Evolutionary conservation across 2,329 filamentous ascomycete genomes (phyloP), one percentile per base, ranked within the genome.

Genomic region (Aspergillus pseudotamarii): DNA sequence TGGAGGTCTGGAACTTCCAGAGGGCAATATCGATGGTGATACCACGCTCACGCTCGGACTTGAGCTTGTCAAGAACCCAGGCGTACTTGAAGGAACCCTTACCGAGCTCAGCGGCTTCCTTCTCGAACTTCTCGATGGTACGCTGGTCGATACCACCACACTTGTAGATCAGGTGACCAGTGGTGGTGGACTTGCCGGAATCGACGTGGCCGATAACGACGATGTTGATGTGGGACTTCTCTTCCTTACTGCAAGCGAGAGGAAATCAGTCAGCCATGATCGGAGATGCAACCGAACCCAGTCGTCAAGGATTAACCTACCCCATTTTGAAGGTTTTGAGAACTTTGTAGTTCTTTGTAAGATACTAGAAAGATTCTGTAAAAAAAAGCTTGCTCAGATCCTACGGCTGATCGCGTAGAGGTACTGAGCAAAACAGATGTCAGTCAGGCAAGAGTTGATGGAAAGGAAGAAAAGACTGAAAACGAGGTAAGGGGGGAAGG

Each of bases 51-150:
- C 95, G 95, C 92, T 99, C 95, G 82, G 95, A 93, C 93, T 99
- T 98, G 81, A 99, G 91, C 88, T 99, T 99, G 93, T 99, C 95
- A 83, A 99, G 90, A 84, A 99, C 95, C 95, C 95, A 98, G 78
- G 94, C 95, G 86, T 99, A 99, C 90, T 99, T 99, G 94, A 99
- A 99, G 83, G 94, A 98, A 88, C 95, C 95, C 91, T 99, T 99
- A 83, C 95, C 95, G 82, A 98, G 88, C 85, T 98, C 93, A 84
- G 94, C 93, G 80, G 95, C 95, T 94, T 97, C 94, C 93, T 99
- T 99, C 94, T 99, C 95, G 90, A 99, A 99, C 92, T 99, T 99
- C 91, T 99, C 95, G 83, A 99, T 99, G 85, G 94, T 98, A 93
- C 95, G 94, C 89, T 94, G 93, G 92, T 99, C 95, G 82, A 98